Conservation (phyloP, 1,284 basidiomycete genomes). For the Naganishia liquefaciens region DNA sequence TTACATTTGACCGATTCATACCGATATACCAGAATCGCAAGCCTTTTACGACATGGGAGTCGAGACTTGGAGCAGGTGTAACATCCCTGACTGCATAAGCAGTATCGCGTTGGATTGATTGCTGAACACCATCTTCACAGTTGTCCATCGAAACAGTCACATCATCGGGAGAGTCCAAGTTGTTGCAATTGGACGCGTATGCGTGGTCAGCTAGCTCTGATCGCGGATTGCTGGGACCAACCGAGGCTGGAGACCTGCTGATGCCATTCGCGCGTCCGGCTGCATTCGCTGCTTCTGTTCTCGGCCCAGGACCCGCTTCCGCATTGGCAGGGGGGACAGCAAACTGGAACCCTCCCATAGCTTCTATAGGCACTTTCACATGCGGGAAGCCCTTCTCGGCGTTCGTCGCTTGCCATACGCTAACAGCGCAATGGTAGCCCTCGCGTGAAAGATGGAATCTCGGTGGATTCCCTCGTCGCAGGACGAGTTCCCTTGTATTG, state of each 20-base stretch:
- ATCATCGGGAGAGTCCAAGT: constrained; percentile 20
- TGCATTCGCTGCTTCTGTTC: constrained; percentile 1
- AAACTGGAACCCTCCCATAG: constrained; percentile 11
- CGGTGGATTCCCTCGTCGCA: constrained; percentile 48
- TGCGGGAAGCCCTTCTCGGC: constrained; percentile 7
- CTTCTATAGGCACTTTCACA: constrained; percentile 20
- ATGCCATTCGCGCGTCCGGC: not conserved
- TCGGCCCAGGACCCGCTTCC: constrained; percentile 23
- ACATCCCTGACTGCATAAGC: too few species aligned
- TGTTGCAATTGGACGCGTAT: constrained; percentile 1
- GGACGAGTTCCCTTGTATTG: constrained; percentile 47
- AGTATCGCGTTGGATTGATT: too few species aligned
- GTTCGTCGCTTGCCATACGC: constrained; percentile 14
- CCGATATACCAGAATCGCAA: constrained; percentile 53
- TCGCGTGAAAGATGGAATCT: constrained; percentile 50
- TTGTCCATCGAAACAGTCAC: not conserved
- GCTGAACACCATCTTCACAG: not conserved
- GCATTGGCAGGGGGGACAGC: not conserved
- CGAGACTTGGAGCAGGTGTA: not conserved
- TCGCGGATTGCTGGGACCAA: too few species aligned
- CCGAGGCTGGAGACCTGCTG: too few species aligned
- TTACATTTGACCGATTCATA: constrained; percentile 31
- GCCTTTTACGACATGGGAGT: constrained; percentile 33
- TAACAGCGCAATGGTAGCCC: constrained; percentile 37
- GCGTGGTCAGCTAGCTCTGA: not conserved